Conservation (phyloP, 2,329 filamentous ascomycete genomes). For the Neofusicoccum parvum region DNA sequence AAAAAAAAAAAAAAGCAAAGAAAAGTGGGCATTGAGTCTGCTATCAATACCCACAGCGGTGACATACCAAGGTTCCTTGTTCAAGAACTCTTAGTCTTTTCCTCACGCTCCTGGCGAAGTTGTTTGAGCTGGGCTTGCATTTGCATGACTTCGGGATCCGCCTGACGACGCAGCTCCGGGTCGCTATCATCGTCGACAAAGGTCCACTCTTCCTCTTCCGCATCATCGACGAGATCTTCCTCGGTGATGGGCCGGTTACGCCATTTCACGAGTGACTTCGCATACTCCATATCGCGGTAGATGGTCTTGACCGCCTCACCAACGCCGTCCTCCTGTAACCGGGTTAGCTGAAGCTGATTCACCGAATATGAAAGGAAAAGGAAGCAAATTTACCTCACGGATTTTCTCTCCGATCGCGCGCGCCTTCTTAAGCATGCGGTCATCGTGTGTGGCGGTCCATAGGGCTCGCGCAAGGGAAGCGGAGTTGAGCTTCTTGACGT, state of each 20-base stretch:
- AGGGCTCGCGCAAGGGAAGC: slow-evolving; percentile 80
- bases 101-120: not conserved
- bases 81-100: not conserved
- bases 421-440: slow-evolving; percentile 90
- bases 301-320: slow-evolving; percentile 86
- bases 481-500: slow-evolving; percentile 86
- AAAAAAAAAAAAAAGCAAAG: not conserved
- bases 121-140: slow-evolving; percentile 1
- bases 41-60: too few species aligned
- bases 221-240: slow-evolving; percentile 52
- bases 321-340: slow-evolving; percentile 79
- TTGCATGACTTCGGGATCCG: slow-evolving; percentile 10
- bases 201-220: slow-evolving; percentile 89
- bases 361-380: too few species aligned
- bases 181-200: slow-evolving; percentile 71
- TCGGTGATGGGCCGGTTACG: slow-evolving; percentile 23
- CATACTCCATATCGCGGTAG: slow-evolving; percentile 94
- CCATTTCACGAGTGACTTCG: slow-evolving; percentile 74
- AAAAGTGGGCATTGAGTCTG: not conserved
- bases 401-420: slow-evolving; percentile 82
- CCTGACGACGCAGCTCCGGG: slow-evolving; percentile 28
- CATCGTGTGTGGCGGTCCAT: slow-evolving; percentile 87
- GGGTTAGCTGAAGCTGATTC: slow-evolving; percentile 29
- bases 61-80: not conserved
- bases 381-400: slow-evolving; percentile 65